phyloP scores from a whole-genome alignment of 2,329 filamentous ascomycete genomes.

The Fusarium siculi region DNA sequence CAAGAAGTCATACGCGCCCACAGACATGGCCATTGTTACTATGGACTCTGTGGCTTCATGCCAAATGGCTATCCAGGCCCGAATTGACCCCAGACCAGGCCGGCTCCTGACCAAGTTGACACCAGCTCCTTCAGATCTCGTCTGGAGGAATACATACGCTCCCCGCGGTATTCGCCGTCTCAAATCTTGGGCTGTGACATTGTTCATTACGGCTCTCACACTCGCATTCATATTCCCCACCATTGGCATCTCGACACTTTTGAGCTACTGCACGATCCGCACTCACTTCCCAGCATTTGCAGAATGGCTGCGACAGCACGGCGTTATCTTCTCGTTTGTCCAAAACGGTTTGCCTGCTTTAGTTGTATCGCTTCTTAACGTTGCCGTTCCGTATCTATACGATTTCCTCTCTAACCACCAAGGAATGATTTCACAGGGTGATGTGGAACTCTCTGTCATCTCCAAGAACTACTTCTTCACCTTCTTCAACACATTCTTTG shows the following conservation, averaged over 20 bases:
- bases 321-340: slow-evolving; percentile 78
- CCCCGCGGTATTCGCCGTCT: slow-evolving; percentile 77
- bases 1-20: slow-evolving; percentile 79
- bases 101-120: slow-evolving; percentile 86
- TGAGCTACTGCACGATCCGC: slow-evolving; percentile 84
- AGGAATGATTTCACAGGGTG: slow-evolving; percentile 93
- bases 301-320: slow-evolving; percentile 72
- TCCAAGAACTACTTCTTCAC: slow-evolving; percentile 99
- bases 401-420: slow-evolving; percentile 91
- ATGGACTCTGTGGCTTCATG: slow-evolving; percentile 94
- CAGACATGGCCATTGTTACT: slow-evolving; percentile 91
- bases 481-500: slow-evolving; percentile 98
- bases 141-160: slow-evolving; percentile 94
- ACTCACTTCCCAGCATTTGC: slow-evolving; percentile 78
- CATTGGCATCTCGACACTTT: slow-evolving; percentile 78
- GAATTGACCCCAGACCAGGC: slow-evolving; percentile 89
- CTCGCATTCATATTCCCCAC: slow-evolving; percentile 90
- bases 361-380: slow-evolving; percentile 85
- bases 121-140: slow-evolving; percentile 89
- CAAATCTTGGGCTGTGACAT: slow-evolving; percentile 84
- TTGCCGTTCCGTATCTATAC: slow-evolving; percentile 92
- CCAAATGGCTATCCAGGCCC: slow-evolving; percentile 96
- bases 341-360: slow-evolving; percentile 89
- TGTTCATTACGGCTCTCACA: slow-evolving; percentile 83
- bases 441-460: slow-evolving; percentile 93